Percentiles rank a stretch among this genome's conserved stretches.
Conservation (phyloP, 495 filamentous ascomycete species). For the Xylaria palmicola region DNA sequence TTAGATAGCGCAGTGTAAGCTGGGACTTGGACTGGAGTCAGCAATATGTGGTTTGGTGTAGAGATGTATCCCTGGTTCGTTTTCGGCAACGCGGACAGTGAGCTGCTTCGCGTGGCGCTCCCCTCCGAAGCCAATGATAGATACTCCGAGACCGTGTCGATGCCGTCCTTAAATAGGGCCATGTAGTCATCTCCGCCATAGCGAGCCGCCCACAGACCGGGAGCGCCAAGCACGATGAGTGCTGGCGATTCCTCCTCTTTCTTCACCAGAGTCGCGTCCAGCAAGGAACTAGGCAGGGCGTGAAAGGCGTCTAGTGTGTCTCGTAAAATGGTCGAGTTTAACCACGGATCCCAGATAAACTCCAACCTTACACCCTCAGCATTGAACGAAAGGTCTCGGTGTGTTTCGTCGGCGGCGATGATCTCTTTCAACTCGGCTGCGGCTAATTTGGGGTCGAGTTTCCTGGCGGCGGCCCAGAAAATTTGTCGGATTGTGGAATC, state of each 20-base stretch:
- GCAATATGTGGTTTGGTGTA: slow-evolving; percentile 40
- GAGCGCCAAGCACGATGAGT: slow-evolving; percentile 47
- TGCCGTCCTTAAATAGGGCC: slow-evolving; percentile 45
- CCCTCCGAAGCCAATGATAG: slow-evolving; percentile 23
- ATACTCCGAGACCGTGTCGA: slow-evolving; percentile 42
- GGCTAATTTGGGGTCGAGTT: slow-evolving; percentile 43
- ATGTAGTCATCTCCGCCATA: slow-evolving; percentile 47
- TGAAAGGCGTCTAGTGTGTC: slow-evolving; percentile 39
- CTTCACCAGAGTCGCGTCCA: slow-evolving; percentile 7
- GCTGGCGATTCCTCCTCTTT: slow-evolving; percentile 26
- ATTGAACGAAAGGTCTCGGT: slow-evolving; percentile 45
- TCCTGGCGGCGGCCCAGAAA: slow-evolving; percentile 57
- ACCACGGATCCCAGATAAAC: slow-evolving; percentile 63
- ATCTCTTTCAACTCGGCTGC: slow-evolving; percentile 28
- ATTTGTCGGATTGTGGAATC: slow-evolving; percentile 58
- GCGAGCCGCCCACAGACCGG: slow-evolving; percentile 58
- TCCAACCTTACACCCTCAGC: slow-evolving; percentile 44
- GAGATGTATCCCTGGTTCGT: background rate
- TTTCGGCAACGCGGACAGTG: slow-evolving; percentile 7
- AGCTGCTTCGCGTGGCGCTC: slow-evolving; percentile 3
- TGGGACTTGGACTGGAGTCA: slow-evolving; percentile 58
- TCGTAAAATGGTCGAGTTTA: slow-evolving; percentile 52
- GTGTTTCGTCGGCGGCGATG: slow-evolving; percentile 33
- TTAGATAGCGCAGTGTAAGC: slow-evolving; percentile 48
- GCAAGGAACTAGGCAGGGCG: slow-evolving; percentile 1